Base-by-base conservation (phyloP, 2,329 filamentous ascomycete species). In the Aspergillus aculeatus region DNA sequence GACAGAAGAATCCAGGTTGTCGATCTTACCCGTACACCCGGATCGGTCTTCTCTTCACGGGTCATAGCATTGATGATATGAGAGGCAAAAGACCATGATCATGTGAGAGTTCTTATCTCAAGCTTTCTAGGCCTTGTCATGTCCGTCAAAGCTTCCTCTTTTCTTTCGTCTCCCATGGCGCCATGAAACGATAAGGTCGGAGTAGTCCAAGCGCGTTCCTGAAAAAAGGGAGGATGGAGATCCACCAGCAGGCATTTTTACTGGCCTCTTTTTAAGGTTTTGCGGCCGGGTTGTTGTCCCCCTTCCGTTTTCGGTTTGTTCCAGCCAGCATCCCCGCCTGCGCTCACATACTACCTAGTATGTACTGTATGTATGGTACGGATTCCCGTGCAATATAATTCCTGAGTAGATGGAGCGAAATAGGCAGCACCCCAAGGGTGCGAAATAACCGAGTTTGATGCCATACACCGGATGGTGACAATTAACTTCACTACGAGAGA, bases 291-390 rank as follows among this genome's bases (percentile, higher is more conserved):
- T 2, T 5, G 3, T 35, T 35, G 14, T 16, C 24, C 44, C 16
- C 41, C 10, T 47, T 55, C 53, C 53, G 53, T 47, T 55, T 55
- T 48, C 53, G 44, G 47, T 31, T 19, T 19, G 24, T 32, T 16
- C n/a, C 14, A 47, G n/a, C 31, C 49, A 9, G 26, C 26, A 29
- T 29, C 26, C 7, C 26, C 26, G 26, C 26, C 26, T 29, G 23
- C 4, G 23, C 23, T 23, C 23, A 23, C 23, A 4, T 23, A 23
- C 4, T 23, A 23, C 23, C 23, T 9, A 29, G 26, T 29, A 9
- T 10, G 26, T 29, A 29, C 26, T 29, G 26, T 10, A 29, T 29
- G 26, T 10, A 29, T 9, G 2, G 26, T 29, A 29, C 26, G 26
- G 26, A 10, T 7, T 29, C 2, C 26, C 7, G 26, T 29, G 9